These are phyloP conservation scores for Yamadazyma jaroonii DNA, from an alignment of 1,139 yeast genomes.

Conservation along the genomic window DNA sequence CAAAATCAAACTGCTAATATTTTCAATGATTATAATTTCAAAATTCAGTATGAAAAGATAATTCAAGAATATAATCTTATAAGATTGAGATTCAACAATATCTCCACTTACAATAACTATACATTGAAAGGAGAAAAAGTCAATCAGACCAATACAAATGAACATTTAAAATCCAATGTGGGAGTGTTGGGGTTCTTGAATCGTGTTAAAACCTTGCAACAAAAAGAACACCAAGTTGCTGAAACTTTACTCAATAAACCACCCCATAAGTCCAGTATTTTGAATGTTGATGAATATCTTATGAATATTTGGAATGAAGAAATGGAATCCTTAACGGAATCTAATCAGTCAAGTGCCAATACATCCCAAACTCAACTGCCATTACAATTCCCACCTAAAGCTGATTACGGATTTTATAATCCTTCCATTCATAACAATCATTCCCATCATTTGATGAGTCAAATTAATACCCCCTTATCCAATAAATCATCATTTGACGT, in stretches of 20 bases:
- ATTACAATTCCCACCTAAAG: background rate
- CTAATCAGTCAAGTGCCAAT: background rate
- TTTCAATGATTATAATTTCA: conserved; percentile 21
- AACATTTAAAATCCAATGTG: conserved; percentile 10
- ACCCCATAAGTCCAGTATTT: background rate
- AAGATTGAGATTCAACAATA: conserved; percentile 31
- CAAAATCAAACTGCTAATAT: conserved; percentile 1
- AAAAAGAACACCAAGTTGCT: background rate
- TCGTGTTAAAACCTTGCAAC: conserved; percentile 7
- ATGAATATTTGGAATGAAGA: conserved; percentile 12
- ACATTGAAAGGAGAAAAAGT: conserved; percentile 6
- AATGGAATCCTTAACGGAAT: conserved; percentile 5
- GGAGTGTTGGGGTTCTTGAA: conserved; percentile 18
- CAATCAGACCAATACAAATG: conserved; percentile 1
- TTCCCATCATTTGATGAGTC: background rate
- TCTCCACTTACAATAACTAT: conserved; percentile 10
- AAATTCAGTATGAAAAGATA: conserved; percentile 39
- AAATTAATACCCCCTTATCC: conserved; percentile 1
- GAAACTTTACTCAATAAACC: background rate
- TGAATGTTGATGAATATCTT: conserved; percentile 7
- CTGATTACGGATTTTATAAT: background rate
- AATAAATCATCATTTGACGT: conserved; percentile 10
- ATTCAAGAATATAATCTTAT: conserved; percentile 37
- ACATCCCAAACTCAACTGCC: conserved; percentile 3
- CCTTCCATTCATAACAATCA: background rate